phyloP scores from a whole-genome alignment of 805 yeast species.

The Limtongia smithiae region DNA sequence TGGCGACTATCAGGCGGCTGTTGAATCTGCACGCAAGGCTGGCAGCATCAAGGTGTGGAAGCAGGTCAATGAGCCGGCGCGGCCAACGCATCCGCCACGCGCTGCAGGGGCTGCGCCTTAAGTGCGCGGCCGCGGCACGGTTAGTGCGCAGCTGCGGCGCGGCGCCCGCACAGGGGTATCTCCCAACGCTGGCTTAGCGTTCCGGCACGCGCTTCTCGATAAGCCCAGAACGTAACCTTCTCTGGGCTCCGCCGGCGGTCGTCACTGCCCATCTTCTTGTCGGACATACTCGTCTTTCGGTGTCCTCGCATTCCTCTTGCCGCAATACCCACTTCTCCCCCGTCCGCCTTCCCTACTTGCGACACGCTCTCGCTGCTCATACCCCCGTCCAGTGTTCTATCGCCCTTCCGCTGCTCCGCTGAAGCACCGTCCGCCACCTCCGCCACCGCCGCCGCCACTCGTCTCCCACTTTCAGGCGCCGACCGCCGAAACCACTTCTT shows the following conservation, averaged over 20 bases:
- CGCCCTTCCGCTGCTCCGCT: background rate
- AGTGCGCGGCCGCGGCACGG: background rate
- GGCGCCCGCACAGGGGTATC: constrained; percentile 1
- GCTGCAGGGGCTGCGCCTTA: background rate
- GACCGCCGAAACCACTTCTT: too few species aligned
- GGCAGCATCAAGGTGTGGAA: constrained; percentile 93
- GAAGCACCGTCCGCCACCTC: constrained; percentile 2
- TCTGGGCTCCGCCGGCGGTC: constrained; percentile 1
- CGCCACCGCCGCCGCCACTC: background rate
- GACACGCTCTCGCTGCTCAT: background rate
- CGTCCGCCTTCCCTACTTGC: background rate
- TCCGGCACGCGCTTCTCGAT: background rate
- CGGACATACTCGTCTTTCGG: background rate
- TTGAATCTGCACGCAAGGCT: constrained; percentile 98
- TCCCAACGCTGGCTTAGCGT: background rate
- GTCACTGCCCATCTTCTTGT: too few species aligned
- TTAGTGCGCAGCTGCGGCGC: background rate
- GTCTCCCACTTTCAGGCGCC: too few species aligned
- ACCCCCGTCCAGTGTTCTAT: background rate
- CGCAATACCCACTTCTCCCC: background rate
- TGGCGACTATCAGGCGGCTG: constrained; percentile 94
- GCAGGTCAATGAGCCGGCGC: constrained; percentile 89
- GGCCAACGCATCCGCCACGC: too few species aligned
- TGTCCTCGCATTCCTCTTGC: background rate
- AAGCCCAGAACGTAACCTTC: background rate